Percentiles rank a stretch among this genome's conserved stretches.
phyloP scores from a whole-genome alignment of 352 stramenopile genomes.

The Globisporangium yorkense region DNA sequence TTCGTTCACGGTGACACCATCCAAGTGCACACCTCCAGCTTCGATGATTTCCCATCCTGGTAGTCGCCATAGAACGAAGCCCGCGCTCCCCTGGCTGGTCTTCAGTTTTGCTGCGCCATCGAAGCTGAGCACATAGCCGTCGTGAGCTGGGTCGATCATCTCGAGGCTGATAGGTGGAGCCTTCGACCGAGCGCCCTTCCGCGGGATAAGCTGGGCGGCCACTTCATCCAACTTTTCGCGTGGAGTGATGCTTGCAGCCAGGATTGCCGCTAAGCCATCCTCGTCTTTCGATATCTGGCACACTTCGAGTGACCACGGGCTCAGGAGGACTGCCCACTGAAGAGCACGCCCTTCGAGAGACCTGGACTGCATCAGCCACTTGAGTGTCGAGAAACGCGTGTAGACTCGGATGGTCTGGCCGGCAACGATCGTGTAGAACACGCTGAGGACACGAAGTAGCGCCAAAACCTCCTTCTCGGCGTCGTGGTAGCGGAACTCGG shows the following conservation, averaged over 20 bases:
- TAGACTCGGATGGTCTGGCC: conserved; percentile 8
- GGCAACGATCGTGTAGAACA: conserved; percentile 5
- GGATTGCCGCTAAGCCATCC: conserved; percentile 1
- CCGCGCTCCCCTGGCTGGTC: conserved; percentile 7
- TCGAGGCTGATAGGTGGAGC: conserved; percentile 3
- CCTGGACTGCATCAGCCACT: conserved; percentile 16
- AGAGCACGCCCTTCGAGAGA: conserved; percentile 7
- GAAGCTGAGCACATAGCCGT: conserved; percentile 11
- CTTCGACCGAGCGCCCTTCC: background rate
- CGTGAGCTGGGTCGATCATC: background rate
- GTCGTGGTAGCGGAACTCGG: conserved; percentile 11
- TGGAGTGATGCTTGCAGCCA: conserved; percentile 7
- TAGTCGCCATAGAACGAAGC: conserved; percentile 14
- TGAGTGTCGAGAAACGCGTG: conserved; percentile 3
- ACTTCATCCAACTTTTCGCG: conserved; percentile 8
- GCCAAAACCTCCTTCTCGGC: conserved; percentile 15
- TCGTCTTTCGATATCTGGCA: conserved; percentile 3
- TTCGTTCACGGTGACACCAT: conserved; percentile 15
- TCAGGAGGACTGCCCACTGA: conserved; percentile 12
- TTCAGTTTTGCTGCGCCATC: conserved; percentile 16
- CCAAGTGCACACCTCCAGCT: conserved; percentile 9
- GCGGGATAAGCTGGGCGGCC: conserved; percentile 1
- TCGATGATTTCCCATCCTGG: conserved; percentile 13
- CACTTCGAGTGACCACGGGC: conserved; percentile 12
- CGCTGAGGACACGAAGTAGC: conserved; percentile 4